These are phyloP conservation scores for Coemansia sp. DNA, from an alignment of 192 early-diverging fungal species.

Conservation along the genomic window DNA sequence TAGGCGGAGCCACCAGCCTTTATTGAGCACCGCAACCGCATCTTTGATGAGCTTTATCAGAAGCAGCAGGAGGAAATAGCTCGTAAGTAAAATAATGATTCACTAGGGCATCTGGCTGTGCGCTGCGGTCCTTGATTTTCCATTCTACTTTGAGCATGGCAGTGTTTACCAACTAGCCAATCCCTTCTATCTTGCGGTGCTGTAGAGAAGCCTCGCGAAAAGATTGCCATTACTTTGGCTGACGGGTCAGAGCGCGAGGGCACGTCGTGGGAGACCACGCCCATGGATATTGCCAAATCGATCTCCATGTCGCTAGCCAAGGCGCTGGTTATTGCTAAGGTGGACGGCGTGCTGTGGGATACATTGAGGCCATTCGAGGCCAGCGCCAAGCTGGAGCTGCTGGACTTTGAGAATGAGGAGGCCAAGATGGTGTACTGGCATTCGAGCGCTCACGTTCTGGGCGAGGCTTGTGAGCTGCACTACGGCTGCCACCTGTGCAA, in stretches of 20 bases:
- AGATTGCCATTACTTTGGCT: slow-evolving; percentile 83
- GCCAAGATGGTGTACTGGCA: slow-evolving; percentile 98
- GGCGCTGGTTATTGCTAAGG: slow-evolving; percentile 92
- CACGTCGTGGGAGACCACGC: slow-evolving; percentile 91
- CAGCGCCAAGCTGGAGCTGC: slow-evolving; percentile 76
- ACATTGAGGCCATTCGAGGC: slow-evolving; percentile 81
- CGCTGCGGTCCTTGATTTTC: neutral
- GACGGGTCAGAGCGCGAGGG: slow-evolving; percentile 81
- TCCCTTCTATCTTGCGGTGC: neutral
- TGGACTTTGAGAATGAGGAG: slow-evolving; percentile 93
- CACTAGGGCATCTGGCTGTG: slow-evolving; percentile 7
- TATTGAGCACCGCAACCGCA: slow-evolving; percentile 53
- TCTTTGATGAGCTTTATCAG: slow-evolving; percentile 51
- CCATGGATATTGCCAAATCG: slow-evolving; percentile 82
- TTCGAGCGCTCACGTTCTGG: slow-evolving; percentile 95
- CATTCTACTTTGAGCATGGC: neutral
- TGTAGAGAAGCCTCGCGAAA: slow-evolving; percentile 68
- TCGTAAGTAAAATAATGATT: slow-evolving; percentile 40
- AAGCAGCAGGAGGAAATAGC: slow-evolving; percentile 51
- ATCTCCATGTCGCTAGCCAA: slow-evolving; percentile 91
- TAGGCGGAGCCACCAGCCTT: slow-evolving; percentile 47
- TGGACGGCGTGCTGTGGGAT: slow-evolving; percentile 88
- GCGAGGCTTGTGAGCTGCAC: slow-evolving; percentile 95
- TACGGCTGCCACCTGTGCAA: slow-evolving; percentile 98
- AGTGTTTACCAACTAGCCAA: neutral